phyloP scores from a whole-genome alignment of 2,329 filamentous ascomycete species.

The Alternaria alternata region DNA sequence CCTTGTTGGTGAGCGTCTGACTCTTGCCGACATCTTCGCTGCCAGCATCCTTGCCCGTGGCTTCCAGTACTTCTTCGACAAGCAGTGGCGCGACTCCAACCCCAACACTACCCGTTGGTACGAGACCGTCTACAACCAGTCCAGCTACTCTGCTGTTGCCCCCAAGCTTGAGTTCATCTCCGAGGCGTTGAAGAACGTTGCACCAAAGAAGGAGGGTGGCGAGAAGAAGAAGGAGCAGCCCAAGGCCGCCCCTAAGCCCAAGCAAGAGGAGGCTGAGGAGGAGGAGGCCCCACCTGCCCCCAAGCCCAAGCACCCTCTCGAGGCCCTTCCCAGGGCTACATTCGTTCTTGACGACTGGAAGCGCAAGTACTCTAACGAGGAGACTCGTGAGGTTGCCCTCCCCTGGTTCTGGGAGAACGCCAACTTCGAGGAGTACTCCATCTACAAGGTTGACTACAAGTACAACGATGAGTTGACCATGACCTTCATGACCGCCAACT shows the following conservation, averaged over 20 bases:
- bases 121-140: slow-evolving; percentile 90
- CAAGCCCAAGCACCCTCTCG: slow-evolving; percentile 97
- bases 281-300: slow-evolving; percentile 70
- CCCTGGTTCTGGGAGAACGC: slow-evolving; percentile 99
- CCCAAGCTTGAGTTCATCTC: slow-evolving; percentile 81
- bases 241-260: slow-evolving; percentile 62
- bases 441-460: slow-evolving; percentile 97
- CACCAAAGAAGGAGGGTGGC: slow-evolving; percentile 72
- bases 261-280: slow-evolving; percentile 66
- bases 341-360: slow-evolving; percentile 97
- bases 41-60: slow-evolving; percentile 81
- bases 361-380: slow-evolving; percentile 97
- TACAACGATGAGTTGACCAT: slow-evolving; percentile 98
- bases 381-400: slow-evolving; percentile 80
- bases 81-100: slow-evolving; percentile 82
- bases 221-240: slow-evolving; percentile 79
- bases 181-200: slow-evolving; percentile 75
- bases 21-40: slow-evolving; percentile 91
- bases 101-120: slow-evolving; percentile 93
- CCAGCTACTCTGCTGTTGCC: slow-evolving; percentile 84
- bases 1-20: slow-evolving; percentile 97
- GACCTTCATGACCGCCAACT: slow-evolving; percentile 98
- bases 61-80: slow-evolving; percentile 95
- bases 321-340: slow-evolving; percentile 79
- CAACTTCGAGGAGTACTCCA: slow-evolving; percentile 92